A percentile compares a stretch with the other conserved stretches of the same genome.
These are phyloP conservation scores for Epichloe aotearoae DNA, from an alignment of 2,329 filamentous ascomycete genomes.

Conservation along the genomic window DNA sequence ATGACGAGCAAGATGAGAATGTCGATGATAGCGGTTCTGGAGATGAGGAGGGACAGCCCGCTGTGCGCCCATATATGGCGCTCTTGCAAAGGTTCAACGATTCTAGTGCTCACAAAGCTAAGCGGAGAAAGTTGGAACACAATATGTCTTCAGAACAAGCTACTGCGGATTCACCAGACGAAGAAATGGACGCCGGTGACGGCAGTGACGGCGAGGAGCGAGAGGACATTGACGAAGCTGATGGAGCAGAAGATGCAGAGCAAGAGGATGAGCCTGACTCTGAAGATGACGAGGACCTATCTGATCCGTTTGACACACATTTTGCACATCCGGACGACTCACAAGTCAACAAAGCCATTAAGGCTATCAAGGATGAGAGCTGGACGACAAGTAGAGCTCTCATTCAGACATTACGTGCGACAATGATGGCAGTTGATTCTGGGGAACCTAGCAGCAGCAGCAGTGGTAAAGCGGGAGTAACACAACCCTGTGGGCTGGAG, in stretches of 20 bases:
- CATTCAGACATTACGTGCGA: conserved; percentile 33
- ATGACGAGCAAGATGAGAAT: conserved; percentile 23
- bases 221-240: conserved; percentile 13
- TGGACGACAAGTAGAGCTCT: conserved; percentile 38
- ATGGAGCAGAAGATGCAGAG: conserved; percentile 11
- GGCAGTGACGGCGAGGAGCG: conserved; percentile 27
- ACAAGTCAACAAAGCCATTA: conserved; percentile 39
- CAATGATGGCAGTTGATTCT: conserved; percentile 32
- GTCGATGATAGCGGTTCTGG: conserved; percentile 27
- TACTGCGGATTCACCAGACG: conserved; percentile 7
- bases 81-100: conserved; percentile 45
- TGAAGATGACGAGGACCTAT: conserved; percentile 37
- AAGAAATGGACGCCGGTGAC: conserved; percentile 19
- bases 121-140: conserved; percentile 44
- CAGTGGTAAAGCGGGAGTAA: conserved; percentile 14
- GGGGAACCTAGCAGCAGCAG: conserved; percentile 9
- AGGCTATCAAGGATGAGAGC: conserved; percentile 33
- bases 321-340: conserved; percentile 57
- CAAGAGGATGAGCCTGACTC: conserved; percentile 20
- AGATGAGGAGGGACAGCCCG: conserved; percentile 28
- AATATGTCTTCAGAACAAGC: conserved; percentile 11
- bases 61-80: conserved; percentile 39
- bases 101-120: conserved; percentile 31
- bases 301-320: conserved; percentile 70
- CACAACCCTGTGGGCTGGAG: conserved; percentile 41